These are phyloP conservation scores for Aspergillus biplanus DNA, from an alignment of 495 filamentous ascomycete genomes.

Conservation along the genomic window DNA sequence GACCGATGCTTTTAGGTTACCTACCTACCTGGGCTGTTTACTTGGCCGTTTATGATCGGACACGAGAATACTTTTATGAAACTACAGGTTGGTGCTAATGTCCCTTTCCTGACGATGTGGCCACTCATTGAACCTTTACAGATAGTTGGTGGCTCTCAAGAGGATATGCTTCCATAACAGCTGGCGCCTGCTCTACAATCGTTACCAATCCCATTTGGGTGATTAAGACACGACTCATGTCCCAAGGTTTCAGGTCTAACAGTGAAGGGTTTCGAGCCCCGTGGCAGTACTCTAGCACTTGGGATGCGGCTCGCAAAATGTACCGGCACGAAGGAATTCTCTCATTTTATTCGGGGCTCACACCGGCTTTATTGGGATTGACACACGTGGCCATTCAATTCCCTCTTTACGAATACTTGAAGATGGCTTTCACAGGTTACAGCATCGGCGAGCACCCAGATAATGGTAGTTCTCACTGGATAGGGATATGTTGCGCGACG, in stretches of 20 bases:
- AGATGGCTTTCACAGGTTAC: conserved; percentile 84
- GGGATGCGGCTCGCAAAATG: conserved; percentile 94
- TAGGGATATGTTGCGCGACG: conserved; percentile 83
- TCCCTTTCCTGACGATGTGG: not conserved
- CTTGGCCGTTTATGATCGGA: conserved; percentile 90
- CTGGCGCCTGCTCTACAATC: conserved; percentile 89
- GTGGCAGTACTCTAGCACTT: conserved; percentile 86
- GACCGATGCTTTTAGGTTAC: conserved; percentile 93
- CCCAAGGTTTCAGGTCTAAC: conserved; percentile 63
- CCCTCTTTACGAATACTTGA: conserved; percentile 92
- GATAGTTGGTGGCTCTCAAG: conserved; percentile 64
- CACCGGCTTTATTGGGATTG: conserved; percentile 87
- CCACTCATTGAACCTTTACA: conserved; percentile 30
- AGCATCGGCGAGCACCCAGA: conserved; percentile 73
- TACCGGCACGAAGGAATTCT: conserved; percentile 82
- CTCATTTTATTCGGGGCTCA: conserved; percentile 94
- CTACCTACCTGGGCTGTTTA: conserved; percentile 98
- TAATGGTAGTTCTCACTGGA: conserved; percentile 63
- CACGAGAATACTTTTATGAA: conserved; percentile 71
- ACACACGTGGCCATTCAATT: conserved; percentile 98
- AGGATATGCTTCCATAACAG: conserved; percentile 79
- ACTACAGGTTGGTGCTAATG: conserved; percentile 60
- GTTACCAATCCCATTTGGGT: conserved; percentile 99
- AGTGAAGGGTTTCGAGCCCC: conserved; percentile 64
- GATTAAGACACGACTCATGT: conserved; percentile 97